Evolutionary conservation across 306 rosid species (phyloP).

Genomic region (Notholithocarpus densiflorus): DNA sequence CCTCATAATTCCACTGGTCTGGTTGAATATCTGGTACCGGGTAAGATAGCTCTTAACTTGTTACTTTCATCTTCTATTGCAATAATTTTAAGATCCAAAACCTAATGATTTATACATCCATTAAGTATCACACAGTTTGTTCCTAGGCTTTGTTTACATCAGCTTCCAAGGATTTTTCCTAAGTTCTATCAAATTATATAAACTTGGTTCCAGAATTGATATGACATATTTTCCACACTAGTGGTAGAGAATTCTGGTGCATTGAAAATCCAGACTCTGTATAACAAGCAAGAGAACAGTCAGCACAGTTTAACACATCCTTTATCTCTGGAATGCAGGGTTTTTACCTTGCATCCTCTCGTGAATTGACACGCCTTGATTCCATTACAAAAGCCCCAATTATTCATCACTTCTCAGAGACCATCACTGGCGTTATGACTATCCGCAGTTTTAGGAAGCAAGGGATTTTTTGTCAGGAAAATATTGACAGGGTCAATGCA

Average conservation of each 20-base stretch:
- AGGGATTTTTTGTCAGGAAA: slow-evolving; percentile 47
- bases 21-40: slow-evolving; percentile 96
- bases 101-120: background rate
- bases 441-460: slow-evolving; percentile 70
- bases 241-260: no score
- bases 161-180: no score
- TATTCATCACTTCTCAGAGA: slow-evolving; percentile 93
- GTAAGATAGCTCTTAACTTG: slow-evolving; percentile 38
- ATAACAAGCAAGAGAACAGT: background rate
- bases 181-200: no score
- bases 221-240: no score
- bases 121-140: no score
- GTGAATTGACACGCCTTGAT: slow-evolving; percentile 86
- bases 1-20: slow-evolving; percentile 75
- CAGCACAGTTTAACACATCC: background rate
- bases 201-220: no score
- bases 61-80: background rate
- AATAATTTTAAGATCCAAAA: background rate
- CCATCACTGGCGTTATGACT: slow-evolving; percentile 89
- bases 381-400: slow-evolving; percentile 93
- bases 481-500: slow-evolving; percentile 62
- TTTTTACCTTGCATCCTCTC: slow-evolving; percentile 78
- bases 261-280: background rate
- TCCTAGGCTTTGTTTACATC: no score
- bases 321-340: slow-evolving; percentile 41